Evolutionary conservation across 73 alveolate species (phyloP).

Genomic region (Uronychia binucleata): DNA sequence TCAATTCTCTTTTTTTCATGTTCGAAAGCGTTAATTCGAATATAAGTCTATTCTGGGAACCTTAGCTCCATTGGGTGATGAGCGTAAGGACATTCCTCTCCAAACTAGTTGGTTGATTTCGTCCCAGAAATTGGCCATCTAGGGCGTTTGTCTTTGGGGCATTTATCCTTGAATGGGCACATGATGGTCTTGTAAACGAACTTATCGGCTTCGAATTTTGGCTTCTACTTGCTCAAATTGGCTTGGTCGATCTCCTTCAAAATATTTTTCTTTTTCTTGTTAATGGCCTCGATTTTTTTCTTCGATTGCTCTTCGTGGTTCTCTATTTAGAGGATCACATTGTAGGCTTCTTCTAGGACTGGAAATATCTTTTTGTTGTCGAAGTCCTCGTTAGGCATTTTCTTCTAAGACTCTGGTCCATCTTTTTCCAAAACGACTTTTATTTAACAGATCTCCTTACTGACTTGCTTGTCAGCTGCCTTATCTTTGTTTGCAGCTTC

Average conservation of each 20-base stretch:
- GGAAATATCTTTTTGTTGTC: slow-evolving; percentile 34
- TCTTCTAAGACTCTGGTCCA: slow-evolving; percentile 29
- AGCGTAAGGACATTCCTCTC: slow-evolving; percentile 74
- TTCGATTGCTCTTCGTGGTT: background rate
- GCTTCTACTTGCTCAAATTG: background rate
- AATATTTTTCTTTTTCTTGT: background rate
- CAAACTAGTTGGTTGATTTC: slow-evolving; percentile 35
- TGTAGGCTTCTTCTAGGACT: slow-evolving; percentile 29
- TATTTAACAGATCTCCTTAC: background rate
- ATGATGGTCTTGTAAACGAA: slow-evolving; percentile 50
- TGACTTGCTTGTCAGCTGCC: background rate
- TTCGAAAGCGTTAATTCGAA: slow-evolving; percentile 4
- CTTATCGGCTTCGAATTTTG: background rate
- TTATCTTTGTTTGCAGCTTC: background rate
- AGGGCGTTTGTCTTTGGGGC: slow-evolving; percentile 64
- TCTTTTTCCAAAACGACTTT: slow-evolving; percentile 12
- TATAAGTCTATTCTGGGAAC: slow-evolving; percentile 44
- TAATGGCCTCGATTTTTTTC: background rate
- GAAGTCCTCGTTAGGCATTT: slow-evolving; percentile 40
- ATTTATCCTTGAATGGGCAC: slow-evolving; percentile 84
- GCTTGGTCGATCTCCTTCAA: background rate
- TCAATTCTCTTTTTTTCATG: slow-evolving; percentile 6
- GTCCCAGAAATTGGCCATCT: slow-evolving; percentile 67
- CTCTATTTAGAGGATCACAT: slow-evolving; percentile 20
- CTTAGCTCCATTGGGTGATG: slow-evolving; percentile 71